phyloP scores from a whole-genome alignment of 495 filamentous ascomycete species.

The Xylaria bambusicola region DNA sequence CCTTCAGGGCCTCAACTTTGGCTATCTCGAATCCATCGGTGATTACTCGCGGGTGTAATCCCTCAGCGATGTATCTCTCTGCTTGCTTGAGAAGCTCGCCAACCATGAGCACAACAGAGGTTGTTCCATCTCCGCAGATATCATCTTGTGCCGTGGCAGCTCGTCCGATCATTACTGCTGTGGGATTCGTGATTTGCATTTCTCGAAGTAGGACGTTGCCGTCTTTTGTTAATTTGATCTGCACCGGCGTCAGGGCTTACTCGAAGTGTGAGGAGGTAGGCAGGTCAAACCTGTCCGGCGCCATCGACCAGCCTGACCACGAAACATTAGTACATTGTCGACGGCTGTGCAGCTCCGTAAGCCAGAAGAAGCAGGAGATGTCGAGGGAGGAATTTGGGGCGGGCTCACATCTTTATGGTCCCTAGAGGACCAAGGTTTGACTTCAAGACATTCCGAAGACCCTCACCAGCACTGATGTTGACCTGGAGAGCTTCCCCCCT shows the following conservation, averaged over 20 bases:
- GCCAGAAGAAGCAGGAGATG: no score
- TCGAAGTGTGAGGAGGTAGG: conserved; percentile 9
- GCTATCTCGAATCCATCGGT: conserved; percentile 98
- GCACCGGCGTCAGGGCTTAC: conserved; percentile 23
- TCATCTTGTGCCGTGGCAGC: conserved; percentile 98
- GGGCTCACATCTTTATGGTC: conserved; percentile 86
- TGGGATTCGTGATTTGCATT: conserved; percentile 94
- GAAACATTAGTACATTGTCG: no score
- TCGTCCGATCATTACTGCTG: conserved; percentile 97
- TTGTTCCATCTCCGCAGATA: conserved; percentile 97
- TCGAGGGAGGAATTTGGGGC: no score
- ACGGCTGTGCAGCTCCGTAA: no score
- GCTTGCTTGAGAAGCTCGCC: conserved; percentile 98
- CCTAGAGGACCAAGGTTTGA: conserved; percentile 93
- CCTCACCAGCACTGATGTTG: conserved; percentile 96
- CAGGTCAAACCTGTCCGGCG: conserved; percentile 74
- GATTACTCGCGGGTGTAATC: conserved; percentile 92
- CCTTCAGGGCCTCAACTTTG: conserved; percentile 90
- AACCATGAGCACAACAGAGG: conserved; percentile 91
- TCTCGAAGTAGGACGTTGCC: conserved; percentile 93
- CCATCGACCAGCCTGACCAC: conserved; percentile 83
- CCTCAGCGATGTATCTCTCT: conserved; percentile 89
- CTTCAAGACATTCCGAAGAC: conserved; percentile 92
- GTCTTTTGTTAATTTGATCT: conserved; percentile 99
- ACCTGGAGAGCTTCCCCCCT: conserved; percentile 92